Evolutionary conservation across 148 eudicot species (phyloP).

Genomic region (Spergularia marina): DNA sequence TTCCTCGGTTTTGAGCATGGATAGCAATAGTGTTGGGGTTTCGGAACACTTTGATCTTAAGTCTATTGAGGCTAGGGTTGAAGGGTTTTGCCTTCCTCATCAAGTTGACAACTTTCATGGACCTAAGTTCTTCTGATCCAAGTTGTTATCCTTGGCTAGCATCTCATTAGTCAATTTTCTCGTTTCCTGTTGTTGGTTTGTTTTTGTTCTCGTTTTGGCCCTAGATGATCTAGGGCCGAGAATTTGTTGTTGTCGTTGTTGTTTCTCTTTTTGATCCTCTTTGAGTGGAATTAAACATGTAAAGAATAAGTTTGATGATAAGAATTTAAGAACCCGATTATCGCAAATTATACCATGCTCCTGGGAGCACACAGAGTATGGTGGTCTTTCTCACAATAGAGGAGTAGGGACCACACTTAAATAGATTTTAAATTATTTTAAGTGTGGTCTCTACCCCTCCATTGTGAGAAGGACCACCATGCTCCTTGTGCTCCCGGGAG

Average conservation of each 20-base stretch:
- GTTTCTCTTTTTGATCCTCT: neutral
- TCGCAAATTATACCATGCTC: too few relatives aligned
- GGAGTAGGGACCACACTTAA: too few relatives aligned
- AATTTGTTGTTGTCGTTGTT: neutral
- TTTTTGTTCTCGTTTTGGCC: neutral
- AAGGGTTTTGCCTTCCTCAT: conserved; percentile 28
- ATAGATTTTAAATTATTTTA: too few relatives aligned
- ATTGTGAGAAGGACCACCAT: too few relatives aligned
- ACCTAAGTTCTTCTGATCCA: conserved; percentile 18
- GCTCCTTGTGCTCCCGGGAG: too few relatives aligned
- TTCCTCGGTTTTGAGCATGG: conserved; percentile 20
- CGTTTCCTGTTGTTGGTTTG: neutral
- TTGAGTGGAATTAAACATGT: too few relatives aligned
- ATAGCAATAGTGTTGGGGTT: conserved; percentile 7
- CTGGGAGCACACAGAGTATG: too few relatives aligned
- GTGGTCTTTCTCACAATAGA: too few relatives aligned
- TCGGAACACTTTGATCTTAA: conserved; percentile 29
- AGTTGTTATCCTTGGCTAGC: conserved; percentile 19
- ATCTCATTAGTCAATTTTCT: conserved; percentile 30
- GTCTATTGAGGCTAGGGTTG: conserved; percentile 25
- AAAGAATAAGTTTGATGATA: too few relatives aligned
- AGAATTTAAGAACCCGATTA: too few relatives aligned
- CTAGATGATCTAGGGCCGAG: too few relatives aligned
- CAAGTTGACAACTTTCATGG: conserved; percentile 23
- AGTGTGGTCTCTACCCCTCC: too few relatives aligned